Conservation (phyloP, 306 rosid species). For the Crotalaria pallida region DNA sequence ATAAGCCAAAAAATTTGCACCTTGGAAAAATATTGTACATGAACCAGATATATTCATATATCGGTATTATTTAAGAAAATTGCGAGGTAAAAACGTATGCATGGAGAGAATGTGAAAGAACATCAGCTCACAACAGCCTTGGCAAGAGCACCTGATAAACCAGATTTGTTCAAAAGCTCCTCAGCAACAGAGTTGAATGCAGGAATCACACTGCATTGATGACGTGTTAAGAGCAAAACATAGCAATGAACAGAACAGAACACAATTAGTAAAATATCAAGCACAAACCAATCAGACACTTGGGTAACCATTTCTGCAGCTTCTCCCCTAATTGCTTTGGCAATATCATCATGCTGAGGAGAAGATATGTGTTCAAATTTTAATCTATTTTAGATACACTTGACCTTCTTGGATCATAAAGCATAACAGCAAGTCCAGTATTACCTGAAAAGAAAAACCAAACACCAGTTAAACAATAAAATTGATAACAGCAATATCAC, state of each 20-base stretch:
- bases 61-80: background rate
- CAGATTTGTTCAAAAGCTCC: slow-evolving; percentile 58
- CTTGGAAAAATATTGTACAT: background rate
- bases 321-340: slow-evolving; percentile 62
- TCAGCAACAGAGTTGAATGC: slow-evolving; percentile 78
- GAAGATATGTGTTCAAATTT: slow-evolving; percentile 83
- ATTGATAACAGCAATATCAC: background rate
- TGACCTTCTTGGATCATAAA: slow-evolving; percentile 78
- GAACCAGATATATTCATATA: no score
- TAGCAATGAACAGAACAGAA: slow-evolving; percentile 6
- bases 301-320: slow-evolving; percentile 63
- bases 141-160: slow-evolving; percentile 77
- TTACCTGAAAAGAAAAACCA: slow-evolving; percentile 49
- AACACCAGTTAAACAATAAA: background rate
- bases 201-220: slow-evolving; percentile 64
- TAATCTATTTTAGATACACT: slow-evolving; percentile 69
- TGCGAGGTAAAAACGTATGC: background rate
- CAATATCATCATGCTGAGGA: slow-evolving; percentile 81
- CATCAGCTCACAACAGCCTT: slow-evolving; percentile 70
- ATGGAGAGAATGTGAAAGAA: background rate
- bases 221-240: slow-evolving; percentile 20
- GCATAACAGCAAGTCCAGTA: slow-evolving; percentile 85
- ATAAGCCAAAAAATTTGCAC: background rate
- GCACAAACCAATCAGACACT: slow-evolving; percentile 74
- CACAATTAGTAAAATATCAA: background rate